Conservation (phyloP, 2,329 filamentous ascomycete species). For the Pseudogymnoascus sp. region DNA sequence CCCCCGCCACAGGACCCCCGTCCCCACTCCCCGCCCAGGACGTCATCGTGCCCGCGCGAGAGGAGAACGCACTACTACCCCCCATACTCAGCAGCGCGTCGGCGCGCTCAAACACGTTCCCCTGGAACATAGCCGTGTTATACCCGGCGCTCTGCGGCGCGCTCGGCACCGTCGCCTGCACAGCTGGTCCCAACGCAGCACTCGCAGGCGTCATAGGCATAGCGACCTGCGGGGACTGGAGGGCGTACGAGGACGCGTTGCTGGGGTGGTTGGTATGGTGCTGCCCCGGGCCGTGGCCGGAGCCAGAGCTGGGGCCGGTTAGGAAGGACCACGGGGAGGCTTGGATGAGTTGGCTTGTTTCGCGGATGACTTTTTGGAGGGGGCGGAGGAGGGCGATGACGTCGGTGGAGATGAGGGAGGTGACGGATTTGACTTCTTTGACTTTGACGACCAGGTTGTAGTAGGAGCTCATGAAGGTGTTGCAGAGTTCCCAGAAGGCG, state of each 20-base stretch:
- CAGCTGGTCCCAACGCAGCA: conserved; percentile 79
- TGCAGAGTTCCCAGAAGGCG: conserved; percentile 62
- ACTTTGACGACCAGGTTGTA: conserved; percentile 55
- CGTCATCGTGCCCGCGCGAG: conserved; percentile 26
- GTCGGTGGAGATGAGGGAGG: conserved; percentile 50
- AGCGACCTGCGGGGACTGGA: conserved; percentile 37
- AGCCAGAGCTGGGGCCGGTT: background rate
- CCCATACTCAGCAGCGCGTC: conserved; percentile 24
- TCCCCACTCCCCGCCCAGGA: background rate
- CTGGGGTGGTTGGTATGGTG: background rate
- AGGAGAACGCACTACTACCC: conserved; percentile 17
- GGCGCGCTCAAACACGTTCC: conserved; percentile 26
- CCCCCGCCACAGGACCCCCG: background rate
- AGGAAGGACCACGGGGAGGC: conserved; percentile 47
- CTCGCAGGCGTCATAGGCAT: conserved; percentile 83
- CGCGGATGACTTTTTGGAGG: conserved; percentile 74
- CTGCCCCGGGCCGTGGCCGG: background rate
- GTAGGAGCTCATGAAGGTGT: conserved; percentile 64
- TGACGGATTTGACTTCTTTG: conserved; percentile 41
- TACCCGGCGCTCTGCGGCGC: conserved; percentile 39
- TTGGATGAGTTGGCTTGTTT: conserved; percentile 66
- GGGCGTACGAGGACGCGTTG: conserved; percentile 14
- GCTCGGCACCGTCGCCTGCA: conserved; percentile 78
- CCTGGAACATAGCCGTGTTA: conserved; percentile 21
- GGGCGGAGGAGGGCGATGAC: conserved; percentile 68